phyloP scores from a whole-genome alignment of 2,329 filamentous ascomycete species.

The Aspergillus uvarum region DNA sequence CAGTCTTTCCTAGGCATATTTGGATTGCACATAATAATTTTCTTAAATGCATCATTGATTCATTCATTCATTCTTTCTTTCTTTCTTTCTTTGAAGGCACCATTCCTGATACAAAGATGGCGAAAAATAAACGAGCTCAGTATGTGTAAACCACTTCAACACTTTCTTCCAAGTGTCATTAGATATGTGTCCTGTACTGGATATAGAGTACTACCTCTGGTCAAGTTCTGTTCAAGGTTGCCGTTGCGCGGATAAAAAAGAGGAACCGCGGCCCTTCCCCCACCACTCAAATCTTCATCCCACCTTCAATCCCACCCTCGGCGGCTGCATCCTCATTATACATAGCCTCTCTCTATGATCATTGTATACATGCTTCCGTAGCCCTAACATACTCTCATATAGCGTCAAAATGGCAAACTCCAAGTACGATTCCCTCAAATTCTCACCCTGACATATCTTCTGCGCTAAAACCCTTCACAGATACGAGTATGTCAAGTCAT shows the following conservation, averaged over 20 bases:
- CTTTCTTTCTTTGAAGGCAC: background rate
- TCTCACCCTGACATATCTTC: background rate
- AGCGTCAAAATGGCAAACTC: slow-evolving; percentile 18
- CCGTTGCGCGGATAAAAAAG: background rate
- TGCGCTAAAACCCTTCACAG: slow-evolving; percentile 46
- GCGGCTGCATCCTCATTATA: background rate
- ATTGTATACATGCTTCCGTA: background rate
- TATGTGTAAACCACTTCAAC: too few relatives aligned
- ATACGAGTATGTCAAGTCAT: slow-evolving; percentile 89
- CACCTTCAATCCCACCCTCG: background rate
- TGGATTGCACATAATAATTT: background rate
- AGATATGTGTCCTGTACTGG: too few relatives aligned
- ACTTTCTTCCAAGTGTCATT: too few relatives aligned
- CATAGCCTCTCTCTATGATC: background rate
- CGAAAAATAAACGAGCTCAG: too few relatives aligned
- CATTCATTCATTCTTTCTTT: too few relatives aligned
- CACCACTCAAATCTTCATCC: background rate
- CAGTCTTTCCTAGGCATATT: background rate
- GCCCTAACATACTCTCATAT: background rate
- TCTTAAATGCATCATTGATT: too few relatives aligned
- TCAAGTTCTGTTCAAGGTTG: too few relatives aligned
- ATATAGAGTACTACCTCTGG: too few relatives aligned
- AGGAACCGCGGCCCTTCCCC: background rate
- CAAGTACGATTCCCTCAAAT: background rate
- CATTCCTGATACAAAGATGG: too few relatives aligned